These are phyloP conservation scores for Murraya koenigii DNA, from an alignment of 345 rosid genomes.

Conservation along the genomic window DNA sequence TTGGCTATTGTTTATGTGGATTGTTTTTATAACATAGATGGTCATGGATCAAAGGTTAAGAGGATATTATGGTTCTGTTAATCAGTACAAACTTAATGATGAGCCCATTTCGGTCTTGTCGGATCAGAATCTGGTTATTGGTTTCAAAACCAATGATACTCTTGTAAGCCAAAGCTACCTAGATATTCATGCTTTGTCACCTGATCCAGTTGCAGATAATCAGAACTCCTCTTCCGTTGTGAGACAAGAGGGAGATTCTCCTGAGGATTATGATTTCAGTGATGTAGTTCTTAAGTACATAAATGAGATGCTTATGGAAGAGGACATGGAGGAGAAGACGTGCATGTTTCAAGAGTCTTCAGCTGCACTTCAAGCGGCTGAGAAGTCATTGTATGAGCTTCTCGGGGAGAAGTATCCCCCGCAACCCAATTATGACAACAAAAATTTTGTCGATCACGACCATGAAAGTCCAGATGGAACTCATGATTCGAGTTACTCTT, in stretches of 20 bases:
- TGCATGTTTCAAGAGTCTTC: conserved; percentile 57
- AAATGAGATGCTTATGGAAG: conserved; percentile 60
- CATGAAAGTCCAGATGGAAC: conserved; percentile 18
- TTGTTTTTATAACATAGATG: conserved; percentile 12
- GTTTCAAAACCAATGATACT: conserved; percentile 2
- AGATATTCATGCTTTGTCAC: conserved; percentile 19
- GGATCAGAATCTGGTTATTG: conserved; percentile 15
- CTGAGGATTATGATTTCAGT: conserved; percentile 49
- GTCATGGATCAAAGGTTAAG: conserved; percentile 38
- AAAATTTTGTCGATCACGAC: conserved; percentile 9
- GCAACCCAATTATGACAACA: conserved; percentile 10
- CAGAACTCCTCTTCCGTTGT: neutral
- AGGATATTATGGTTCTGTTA: conserved; percentile 27
- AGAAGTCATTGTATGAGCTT: conserved; percentile 57
- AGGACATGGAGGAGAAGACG: conserved; percentile 54
- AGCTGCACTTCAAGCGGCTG: conserved; percentile 58
- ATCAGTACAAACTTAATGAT: conserved; percentile 20
- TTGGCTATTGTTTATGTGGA: neutral
- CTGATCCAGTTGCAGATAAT: conserved; percentile 4
- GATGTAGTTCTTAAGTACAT: conserved; percentile 58
- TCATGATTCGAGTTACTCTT: conserved; percentile 13
- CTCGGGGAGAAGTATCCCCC: conserved; percentile 57
- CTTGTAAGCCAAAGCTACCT: conserved; percentile 12
- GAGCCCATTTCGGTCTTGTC: conserved; percentile 15
- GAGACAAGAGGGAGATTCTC: conserved; percentile 27